These are phyloP conservation scores for Craspedostauros australis DNA, from an alignment of 108 stramenopile genomes.

Conservation along the genomic window DNA sequence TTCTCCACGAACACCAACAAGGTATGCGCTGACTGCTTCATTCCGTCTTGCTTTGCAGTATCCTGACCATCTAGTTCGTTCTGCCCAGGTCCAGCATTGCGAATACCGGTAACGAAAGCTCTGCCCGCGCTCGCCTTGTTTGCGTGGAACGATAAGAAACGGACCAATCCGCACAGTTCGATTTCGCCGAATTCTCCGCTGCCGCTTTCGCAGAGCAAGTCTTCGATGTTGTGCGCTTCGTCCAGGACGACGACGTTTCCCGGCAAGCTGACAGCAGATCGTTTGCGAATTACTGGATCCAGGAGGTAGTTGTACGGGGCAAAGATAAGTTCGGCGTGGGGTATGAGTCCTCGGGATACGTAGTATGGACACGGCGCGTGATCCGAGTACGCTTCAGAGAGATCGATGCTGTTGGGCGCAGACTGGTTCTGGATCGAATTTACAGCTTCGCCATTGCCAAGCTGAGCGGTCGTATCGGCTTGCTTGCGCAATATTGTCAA, in stretches of 20 bases:
- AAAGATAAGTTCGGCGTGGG: conserved; percentile 85
- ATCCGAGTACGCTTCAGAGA: conserved; percentile 38
- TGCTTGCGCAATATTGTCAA: conserved; percentile 30
- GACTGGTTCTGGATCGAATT: too few relatives aligned
- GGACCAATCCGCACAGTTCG: conserved; percentile 53
- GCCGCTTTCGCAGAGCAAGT: conserved; percentile 54
- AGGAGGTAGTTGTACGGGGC: conserved; percentile 95
- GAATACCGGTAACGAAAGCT: not conserved
- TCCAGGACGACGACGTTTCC: conserved; percentile 92
- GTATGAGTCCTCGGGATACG: conserved; percentile 48
- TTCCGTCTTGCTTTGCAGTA: conserved; percentile 16
- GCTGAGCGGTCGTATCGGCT: conserved; percentile 2
- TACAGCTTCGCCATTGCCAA: too few relatives aligned
- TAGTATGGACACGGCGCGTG: conserved; percentile 87
- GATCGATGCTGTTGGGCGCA: too few relatives aligned
- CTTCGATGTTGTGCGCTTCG: conserved; percentile 96
- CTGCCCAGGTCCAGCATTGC: conserved; percentile 16
- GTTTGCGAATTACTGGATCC: conserved; percentile 74
- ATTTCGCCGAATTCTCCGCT: conserved; percentile 51
- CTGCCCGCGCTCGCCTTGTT: not conserved
- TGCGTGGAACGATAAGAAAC: conserved; percentile 29
- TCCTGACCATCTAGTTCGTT: conserved; percentile 1
- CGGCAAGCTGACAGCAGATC: conserved; percentile 46
- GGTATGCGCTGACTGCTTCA: conserved; percentile 52
- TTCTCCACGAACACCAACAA: conserved; percentile 65